These are phyloP conservation scores for Trichocomaceae sp. DNA, from an alignment of 2,329 filamentous ascomycete genomes.

Conservation along the genomic window DNA sequence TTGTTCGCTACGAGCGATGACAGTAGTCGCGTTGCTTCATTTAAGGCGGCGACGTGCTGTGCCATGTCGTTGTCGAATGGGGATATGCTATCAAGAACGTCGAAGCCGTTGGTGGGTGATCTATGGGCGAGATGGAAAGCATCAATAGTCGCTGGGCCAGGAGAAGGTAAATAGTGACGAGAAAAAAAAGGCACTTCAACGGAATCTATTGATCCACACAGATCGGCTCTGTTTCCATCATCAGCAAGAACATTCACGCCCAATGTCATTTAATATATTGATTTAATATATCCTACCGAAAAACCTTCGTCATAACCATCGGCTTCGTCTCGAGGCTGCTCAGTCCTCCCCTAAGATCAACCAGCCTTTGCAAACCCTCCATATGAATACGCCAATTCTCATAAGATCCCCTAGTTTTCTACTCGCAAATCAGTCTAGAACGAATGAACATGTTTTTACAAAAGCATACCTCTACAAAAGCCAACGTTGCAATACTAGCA, in stretches of 20 bases:
- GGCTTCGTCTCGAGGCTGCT: conserved; percentile 7
- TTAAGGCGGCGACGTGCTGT: background rate
- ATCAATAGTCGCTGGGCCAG: background rate
- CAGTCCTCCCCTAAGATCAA: conserved; percentile 8
- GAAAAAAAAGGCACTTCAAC: conserved; percentile 3
- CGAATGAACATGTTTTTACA: no score
- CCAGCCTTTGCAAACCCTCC: background rate
- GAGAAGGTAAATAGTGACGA: background rate
- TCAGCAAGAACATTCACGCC: background rate
- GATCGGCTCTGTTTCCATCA: background rate
- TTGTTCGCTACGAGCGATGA: conserved; percentile 3
- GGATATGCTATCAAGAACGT: background rate
- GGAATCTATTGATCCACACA: conserved; percentile 4
- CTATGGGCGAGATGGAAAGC: no score
- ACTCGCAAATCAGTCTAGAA: background rate
- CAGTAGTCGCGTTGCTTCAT: background rate
- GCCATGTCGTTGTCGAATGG: background rate
- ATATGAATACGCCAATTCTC: conserved; percentile 9
- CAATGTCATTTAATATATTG: no score
- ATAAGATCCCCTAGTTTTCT: conserved; percentile 6
- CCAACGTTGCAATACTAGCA: conserved; percentile 4
- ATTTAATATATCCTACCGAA: background rate
- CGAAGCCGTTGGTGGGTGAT: no score
- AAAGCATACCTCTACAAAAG: conserved; percentile 6
- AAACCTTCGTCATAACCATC: conserved; percentile 8